Evolutionary conservation across 495 filamentous ascomycete genomes (phyloP).

Genomic region (Mytilinidion resinicola): DNA sequence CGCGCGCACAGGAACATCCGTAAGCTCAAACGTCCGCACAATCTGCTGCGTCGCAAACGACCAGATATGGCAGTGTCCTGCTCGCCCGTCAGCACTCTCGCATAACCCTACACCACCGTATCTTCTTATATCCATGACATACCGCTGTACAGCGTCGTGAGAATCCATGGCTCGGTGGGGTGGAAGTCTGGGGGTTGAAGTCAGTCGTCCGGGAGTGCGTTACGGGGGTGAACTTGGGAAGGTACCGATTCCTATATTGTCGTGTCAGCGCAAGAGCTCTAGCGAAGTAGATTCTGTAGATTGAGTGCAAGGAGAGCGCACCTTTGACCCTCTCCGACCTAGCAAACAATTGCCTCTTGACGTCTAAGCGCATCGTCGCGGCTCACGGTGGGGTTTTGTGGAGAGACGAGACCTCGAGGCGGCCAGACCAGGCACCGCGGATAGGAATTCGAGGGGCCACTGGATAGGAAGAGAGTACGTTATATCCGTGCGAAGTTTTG

Average conservation of each 20-base stretch:
- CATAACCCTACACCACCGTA: neutral
- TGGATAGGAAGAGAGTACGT: neutral
- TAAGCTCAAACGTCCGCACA: constrained; percentile 98
- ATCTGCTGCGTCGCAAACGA: constrained; percentile 96
- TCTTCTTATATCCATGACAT: constrained; percentile 30
- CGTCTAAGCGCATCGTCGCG: constrained; percentile 30
- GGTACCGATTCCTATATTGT: constrained; percentile 24
- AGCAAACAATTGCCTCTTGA: constrained; percentile 33
- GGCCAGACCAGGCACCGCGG: constrained; percentile 18
- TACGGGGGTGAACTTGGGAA: neutral
- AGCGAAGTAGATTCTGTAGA: neutral
- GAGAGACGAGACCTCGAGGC: constrained; percentile 24
- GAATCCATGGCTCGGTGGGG: constrained; percentile 49
- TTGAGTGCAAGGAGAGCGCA: constrained; percentile 1
- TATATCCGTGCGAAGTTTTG: neutral
- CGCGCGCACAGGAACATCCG: constrained; percentile 95
- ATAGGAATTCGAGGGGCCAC: neutral
- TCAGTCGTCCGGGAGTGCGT: neutral
- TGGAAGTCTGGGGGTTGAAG: constrained; percentile 25
- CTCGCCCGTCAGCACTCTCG: constrained; percentile 1
- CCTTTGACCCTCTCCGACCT: constrained; percentile 32
- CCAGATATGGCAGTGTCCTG: constrained; percentile 98
- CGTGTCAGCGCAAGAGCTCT: constrained; percentile 6
- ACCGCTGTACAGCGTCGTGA: constrained; percentile 95
- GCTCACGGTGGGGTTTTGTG: constrained; percentile 10